These are phyloP conservation scores for Kandelia obovata DNA, from an alignment of 345 rosid species.

Conservation along the genomic window DNA sequence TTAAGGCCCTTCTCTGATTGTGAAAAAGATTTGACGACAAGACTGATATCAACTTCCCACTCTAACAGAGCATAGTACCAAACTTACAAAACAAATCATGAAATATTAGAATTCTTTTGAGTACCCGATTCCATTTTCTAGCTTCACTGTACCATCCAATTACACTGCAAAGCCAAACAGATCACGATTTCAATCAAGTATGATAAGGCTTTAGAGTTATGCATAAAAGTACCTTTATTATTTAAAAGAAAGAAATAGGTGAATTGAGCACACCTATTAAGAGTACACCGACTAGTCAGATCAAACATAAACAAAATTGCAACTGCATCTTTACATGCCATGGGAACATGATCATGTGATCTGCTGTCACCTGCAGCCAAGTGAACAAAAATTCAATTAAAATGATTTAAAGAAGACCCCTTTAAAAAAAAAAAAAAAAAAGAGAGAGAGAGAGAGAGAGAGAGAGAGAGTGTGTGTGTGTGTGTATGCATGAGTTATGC, in stretches of 20 bases:
- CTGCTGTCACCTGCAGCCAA: conserved; percentile 49
- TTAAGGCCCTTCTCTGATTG: not conserved
- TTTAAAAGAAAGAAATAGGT: not conserved
- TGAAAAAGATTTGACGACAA: not conserved
- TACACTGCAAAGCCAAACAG: conserved; percentile 45
- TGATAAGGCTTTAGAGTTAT: not conserved
- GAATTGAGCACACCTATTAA: conserved; percentile 54
- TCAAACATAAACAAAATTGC: conserved; percentile 97
- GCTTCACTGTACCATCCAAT: conserved; percentile 79
- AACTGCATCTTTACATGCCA: conserved; percentile 96
- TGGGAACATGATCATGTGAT: conserved; percentile 72
- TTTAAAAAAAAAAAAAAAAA: too few species aligned
- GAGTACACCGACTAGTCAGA: conserved; percentile 93
- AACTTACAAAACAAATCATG: not conserved
- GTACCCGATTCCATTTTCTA: conserved; percentile 96
- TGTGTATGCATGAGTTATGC: too few species aligned
- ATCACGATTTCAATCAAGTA: not conserved
- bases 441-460: too few species aligned
- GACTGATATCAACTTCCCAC: not conserved
- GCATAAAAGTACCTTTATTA: not conserved
- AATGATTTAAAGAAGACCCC: too few species aligned
- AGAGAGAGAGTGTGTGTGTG: too few species aligned
- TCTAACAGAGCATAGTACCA: not conserved
- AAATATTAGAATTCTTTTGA: not conserved
- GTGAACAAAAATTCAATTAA: not conserved